Evolutionary conservation across 768 basidiomycete genomes (phyloP).

Genomic region (Boletus rubescentipes): DNA sequence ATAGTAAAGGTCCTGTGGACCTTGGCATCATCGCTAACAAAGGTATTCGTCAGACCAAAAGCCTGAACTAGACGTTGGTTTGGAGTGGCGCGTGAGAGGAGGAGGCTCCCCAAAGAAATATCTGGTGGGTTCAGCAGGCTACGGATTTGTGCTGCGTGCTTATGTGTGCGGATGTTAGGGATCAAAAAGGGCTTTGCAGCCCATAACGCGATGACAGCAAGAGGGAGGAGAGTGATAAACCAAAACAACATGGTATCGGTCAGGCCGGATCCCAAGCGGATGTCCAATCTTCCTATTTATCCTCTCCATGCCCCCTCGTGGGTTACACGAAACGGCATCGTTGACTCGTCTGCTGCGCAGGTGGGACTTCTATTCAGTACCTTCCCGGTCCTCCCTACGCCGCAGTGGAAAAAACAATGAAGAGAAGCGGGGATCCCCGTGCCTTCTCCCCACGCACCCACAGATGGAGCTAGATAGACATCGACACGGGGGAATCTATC

Average conservation of each 20-base stretch:
- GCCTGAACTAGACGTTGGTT: constrained; percentile 28
- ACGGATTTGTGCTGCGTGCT: not conserved
- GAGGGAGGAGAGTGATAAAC: not conserved
- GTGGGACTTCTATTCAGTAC: not conserved
- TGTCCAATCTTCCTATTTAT: constrained; percentile 11
- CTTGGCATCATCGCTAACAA: constrained; percentile 41
- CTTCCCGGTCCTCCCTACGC: not conserved
- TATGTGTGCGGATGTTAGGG: constrained; percentile 13
- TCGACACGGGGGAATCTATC: not conserved
- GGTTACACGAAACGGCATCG: not conserved
- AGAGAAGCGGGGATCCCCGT: not conserved
- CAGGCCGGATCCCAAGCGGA: not conserved
- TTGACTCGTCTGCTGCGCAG: not conserved
- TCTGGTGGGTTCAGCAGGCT: constrained; percentile 17
- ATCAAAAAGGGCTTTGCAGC: not conserved
- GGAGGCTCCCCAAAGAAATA: constrained; percentile 10
- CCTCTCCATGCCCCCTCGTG: not conserved
- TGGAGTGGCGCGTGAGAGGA: constrained; percentile 18
- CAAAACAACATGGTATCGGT: constrained; percentile 1
- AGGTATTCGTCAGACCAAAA: constrained; percentile 45
- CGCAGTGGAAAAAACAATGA: not conserved
- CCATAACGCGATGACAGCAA: not conserved
- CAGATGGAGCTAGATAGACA: not conserved
- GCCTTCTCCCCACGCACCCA: not conserved
- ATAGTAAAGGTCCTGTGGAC: constrained; percentile 30